Conservation (phyloP, 2,329 filamentous ascomycete genomes). For the Daldinia eschscholtzii region DNA sequence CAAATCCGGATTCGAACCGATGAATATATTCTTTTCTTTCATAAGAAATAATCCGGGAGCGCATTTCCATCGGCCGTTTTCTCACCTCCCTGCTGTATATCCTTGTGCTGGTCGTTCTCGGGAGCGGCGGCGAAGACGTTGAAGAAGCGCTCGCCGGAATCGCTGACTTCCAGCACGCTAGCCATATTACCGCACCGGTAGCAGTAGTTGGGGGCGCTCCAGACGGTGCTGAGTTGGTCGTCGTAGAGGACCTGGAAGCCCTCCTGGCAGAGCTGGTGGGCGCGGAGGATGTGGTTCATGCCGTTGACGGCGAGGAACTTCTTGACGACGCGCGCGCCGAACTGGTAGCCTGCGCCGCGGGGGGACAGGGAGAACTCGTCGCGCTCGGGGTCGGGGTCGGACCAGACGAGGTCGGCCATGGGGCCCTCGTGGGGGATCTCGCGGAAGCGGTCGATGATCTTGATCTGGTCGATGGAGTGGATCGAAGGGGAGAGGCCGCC, state of each 20-base stretch:
- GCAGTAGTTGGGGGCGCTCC: slow-evolving; percentile 97
- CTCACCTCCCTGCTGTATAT: slow-evolving; percentile 81
- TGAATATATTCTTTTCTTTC: slow-evolving; percentile 37
- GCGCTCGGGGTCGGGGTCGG: slow-evolving; percentile 94
- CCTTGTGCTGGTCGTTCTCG: slow-evolving; percentile 92
- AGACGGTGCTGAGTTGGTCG: slow-evolving; percentile 93
- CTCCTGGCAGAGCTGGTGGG: slow-evolving; percentile 98
- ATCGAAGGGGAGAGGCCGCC: slow-evolving; percentile 90
- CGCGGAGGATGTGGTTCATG: slow-evolving; percentile 97
- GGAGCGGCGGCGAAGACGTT: slow-evolving; percentile 98
- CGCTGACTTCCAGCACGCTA: slow-evolving; percentile 94
- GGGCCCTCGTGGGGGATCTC: slow-evolving; percentile 99
- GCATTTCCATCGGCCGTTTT: slow-evolving; percentile 73
- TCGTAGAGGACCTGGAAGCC: slow-evolving; percentile 98
- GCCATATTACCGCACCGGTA: slow-evolving; percentile 98
- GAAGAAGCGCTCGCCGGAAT: slow-evolving; percentile 92
- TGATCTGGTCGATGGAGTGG: slow-evolving; percentile 99
- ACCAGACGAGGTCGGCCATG: slow-evolving; percentile 99
- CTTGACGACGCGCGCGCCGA: slow-evolving; percentile 96
- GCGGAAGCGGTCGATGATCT: slow-evolving; percentile 98
- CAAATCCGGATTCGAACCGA: not conserved
- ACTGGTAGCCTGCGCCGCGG: slow-evolving; percentile 94
- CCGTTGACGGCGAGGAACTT: slow-evolving; percentile 98
- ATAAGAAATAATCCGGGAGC: slow-evolving; percentile 80
- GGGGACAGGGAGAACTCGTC: slow-evolving; percentile 97